Evolutionary conservation across 768 basidiomycete species (phyloP), one percentile per base, ranked within the genome.

Genomic region (Leucosporidium yakuticum): DNA sequence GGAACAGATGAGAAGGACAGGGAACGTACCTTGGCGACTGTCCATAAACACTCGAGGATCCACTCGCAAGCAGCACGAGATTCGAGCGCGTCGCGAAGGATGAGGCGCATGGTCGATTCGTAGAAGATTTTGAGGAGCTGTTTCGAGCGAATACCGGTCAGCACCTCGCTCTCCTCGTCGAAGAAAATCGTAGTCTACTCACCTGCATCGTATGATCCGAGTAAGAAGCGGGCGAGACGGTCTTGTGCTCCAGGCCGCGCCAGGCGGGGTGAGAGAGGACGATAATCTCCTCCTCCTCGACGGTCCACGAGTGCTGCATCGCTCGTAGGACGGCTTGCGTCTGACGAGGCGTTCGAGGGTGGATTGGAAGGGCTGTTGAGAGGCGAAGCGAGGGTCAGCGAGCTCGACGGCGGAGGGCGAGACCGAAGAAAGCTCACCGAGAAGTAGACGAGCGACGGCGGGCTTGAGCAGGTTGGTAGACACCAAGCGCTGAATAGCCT

Each of bases 401-500:
- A 49, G 34, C 62, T 11, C 34, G 31, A 3, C 19, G 21, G 20
- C 12, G 49, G 25, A 21, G 9, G 23, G 21, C 11, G 21, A 25
- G 23, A 17, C 19, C 23, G 31, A 36, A 53, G 23, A 50, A 27
- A 21, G 54, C 69, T 63, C 44, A 69, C 64, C 66, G 31, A 74
- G 74, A 14, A 77, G 69, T 25, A 71, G 69, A 5, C 71, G 69
- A 19, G 76, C 76, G 21, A 75, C 63, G 36, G 74, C 71, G 8
- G 72, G 68, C 61, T 73, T 74, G 64, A 77, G 64, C 27, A 72
- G 25, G 14, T 71, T 68, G 4, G 71, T 74, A n/a, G 74, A 75
- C 29, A 77, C 76, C 32, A 77, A 65, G 5, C 76, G 48, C 48
- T 76, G 75, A 32, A 77, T 72, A 34, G 74, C 74, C 54, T 72